phyloP scores from a whole-genome alignment of 1,284 basidiomycete genomes.

The Tranzscheliella williamsii region DNA sequence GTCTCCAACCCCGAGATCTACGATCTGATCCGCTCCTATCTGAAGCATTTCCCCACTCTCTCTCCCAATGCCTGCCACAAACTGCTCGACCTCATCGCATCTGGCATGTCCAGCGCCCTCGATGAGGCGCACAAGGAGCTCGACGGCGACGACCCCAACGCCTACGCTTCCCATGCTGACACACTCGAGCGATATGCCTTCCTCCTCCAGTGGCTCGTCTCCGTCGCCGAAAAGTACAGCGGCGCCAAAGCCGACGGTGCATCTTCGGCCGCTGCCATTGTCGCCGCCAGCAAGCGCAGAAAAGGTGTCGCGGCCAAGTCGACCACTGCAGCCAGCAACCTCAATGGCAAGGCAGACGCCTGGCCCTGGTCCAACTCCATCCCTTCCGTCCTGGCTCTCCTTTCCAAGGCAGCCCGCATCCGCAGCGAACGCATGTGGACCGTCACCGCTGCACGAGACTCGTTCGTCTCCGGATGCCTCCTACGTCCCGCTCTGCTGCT shows the following conservation, averaged over 20 bases:
- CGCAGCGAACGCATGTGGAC: slow-evolving; percentile 52
- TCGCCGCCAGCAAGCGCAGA: slow-evolving; percentile 20
- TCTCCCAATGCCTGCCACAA: slow-evolving; percentile 39
- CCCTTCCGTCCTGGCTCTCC: slow-evolving; percentile 45
- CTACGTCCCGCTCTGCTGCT: slow-evolving; percentile 77
- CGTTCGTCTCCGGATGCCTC: slow-evolving; percentile 55
- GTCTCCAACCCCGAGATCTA: slow-evolving; percentile 34
- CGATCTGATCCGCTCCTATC: slow-evolving; percentile 48
- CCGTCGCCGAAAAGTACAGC: slow-evolving; percentile 48
- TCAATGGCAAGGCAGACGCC: slow-evolving; percentile 29
- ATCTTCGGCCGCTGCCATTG: slow-evolving; percentile 16
- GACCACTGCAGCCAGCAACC: slow-evolving; percentile 13
- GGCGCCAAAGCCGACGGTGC: slow-evolving; percentile 15
- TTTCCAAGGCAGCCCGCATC: slow-evolving; percentile 45
- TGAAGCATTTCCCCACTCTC: slow-evolving; percentile 49
- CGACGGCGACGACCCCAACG: slow-evolving; percentile 36
- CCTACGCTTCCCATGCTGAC: slow-evolving; percentile 41
- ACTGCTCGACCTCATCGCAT: slow-evolving; percentile 50
- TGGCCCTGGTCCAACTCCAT: slow-evolving; percentile 52
- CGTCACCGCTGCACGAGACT: slow-evolving; percentile 50
- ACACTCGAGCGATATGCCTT: slow-evolving; percentile 56
- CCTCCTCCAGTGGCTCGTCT: slow-evolving; percentile 55
- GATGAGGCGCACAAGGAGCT: slow-evolving; percentile 43
- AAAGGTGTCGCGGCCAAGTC: slow-evolving; percentile 27
- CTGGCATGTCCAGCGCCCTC: slow-evolving; percentile 41